phyloP scores from a whole-genome alignment of 805 yeast genomes.

The Yamadazyma olivae region DNA sequence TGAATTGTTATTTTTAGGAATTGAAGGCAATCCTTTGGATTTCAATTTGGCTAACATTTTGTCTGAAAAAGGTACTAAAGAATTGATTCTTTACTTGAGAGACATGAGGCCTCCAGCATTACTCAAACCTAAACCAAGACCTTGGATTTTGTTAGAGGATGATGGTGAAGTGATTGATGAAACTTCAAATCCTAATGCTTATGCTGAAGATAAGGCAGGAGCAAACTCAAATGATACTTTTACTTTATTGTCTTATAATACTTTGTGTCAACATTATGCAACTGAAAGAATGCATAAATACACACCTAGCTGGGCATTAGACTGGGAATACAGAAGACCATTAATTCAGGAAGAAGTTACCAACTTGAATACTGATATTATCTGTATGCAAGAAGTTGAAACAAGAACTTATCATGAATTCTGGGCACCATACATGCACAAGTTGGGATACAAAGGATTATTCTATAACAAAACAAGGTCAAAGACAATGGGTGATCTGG shows the following conservation, averaged over 20 bases:
- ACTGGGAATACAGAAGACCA: slow-evolving; percentile 87
- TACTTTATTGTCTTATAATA: slow-evolving; percentile 83
- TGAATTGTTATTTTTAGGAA: slow-evolving; percentile 82
- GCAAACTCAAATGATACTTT: slow-evolving; percentile 43
- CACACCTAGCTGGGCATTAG: slow-evolving; percentile 96
- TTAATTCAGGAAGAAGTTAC: slow-evolving; percentile 70
- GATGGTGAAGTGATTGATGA: slow-evolving; percentile 62
- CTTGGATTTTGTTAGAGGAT: slow-evolving; percentile 76
- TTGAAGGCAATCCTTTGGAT: slow-evolving; percentile 90
- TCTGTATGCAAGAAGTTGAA: slow-evolving; percentile 96
- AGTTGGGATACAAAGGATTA: slow-evolving; percentile 74
- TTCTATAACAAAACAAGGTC: slow-evolving; percentile 91
- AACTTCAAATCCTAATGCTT: slow-evolving; percentile 26
- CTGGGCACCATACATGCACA: slow-evolving; percentile 74
- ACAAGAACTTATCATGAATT: slow-evolving; percentile 79
- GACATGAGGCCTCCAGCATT: slow-evolving; percentile 70
- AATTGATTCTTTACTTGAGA: slow-evolving; percentile 73
- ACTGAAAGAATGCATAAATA: slow-evolving; percentile 88
- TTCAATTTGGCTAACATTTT: slow-evolving; percentile 60
- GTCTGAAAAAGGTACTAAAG: slow-evolving; percentile 81
- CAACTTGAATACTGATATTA: slow-evolving; percentile 63
- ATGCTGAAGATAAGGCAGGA: slow-evolving; percentile 15
- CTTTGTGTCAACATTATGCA: slow-evolving; percentile 94
- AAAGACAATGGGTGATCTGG: slow-evolving; percentile 78
- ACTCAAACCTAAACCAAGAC: slow-evolving; percentile 67